Conservation (phyloP, 2,329 filamentous ascomycete genomes). For the Magnaporthiopsis rhizophila region DNA sequence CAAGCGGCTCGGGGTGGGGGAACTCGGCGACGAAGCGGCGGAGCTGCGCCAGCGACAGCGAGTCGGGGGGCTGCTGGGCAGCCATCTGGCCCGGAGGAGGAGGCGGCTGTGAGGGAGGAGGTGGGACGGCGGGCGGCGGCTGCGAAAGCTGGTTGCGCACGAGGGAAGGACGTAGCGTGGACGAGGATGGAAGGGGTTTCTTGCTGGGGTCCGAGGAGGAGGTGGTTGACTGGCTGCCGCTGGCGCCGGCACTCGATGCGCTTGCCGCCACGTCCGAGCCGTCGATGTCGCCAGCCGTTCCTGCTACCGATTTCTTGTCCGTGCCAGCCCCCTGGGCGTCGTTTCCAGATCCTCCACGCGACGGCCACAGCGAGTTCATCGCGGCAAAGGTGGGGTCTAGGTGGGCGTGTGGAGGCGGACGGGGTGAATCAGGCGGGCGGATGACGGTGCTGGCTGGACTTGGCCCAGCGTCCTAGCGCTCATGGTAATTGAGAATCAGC, state of each 20-base stretch:
- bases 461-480: conserved; percentile 4
- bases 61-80: conserved; percentile 46
- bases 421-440: conserved; percentile 7
- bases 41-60: conserved; percentile 67
- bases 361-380: conserved; percentile 17
- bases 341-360: conserved; percentile 7
- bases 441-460: not conserved
- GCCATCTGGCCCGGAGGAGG: conserved; percentile 10
- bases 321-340: conserved; percentile 2
- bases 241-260: not conserved
- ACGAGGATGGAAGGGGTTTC: not conserved
- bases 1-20: conserved; percentile 57
- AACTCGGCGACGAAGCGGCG: conserved; percentile 67
- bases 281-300: conserved; percentile 1
- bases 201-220: not conserved
- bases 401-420: conserved; percentile 6
- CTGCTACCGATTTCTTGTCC: conserved; percentile 9
- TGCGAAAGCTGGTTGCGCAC: conserved; percentile 15
- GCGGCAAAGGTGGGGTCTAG: conserved; percentile 2
- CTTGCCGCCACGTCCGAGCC: not conserved
- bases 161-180: conserved; percentile 15
- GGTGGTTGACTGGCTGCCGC: conserved; percentile 4
- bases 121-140: conserved; percentile 15
- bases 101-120: conserved; percentile 17
- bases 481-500: not conserved